Base-by-base conservation (phyloP, 75 land plant genomes). In the Pinus albicaulis region DNA sequence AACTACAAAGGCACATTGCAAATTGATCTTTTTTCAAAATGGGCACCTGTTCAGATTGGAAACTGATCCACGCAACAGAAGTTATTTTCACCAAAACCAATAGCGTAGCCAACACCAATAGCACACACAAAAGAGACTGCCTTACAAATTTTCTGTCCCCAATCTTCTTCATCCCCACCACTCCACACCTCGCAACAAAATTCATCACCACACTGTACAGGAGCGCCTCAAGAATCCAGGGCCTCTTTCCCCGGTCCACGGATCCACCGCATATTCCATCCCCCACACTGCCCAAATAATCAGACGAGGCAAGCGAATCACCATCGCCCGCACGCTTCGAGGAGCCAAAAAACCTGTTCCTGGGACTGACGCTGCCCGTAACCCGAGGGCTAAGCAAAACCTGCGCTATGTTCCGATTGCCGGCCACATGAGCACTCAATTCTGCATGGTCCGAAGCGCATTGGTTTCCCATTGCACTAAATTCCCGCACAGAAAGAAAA, bases 361-460 rank as follows among this genome's bases (percentile, higher is more conserved):
- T 56, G 13, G 80, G 80, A 59, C 77, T 78, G 57, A 24, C 26
- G 55, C 61, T 24, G 25, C 77, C 77, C 22, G 52, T 52, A n/a
- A 74, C 57, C 38, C 80, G 61, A 22, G 80, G 80, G 59, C 80
- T 78, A 19, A 74, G 44, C n/a, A 78, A 44, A 2, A 78, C 77
- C 41, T 74, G 41, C n/a, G 80, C 77, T 15, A 78, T 44, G 80
- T 78, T 66, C 48, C 56, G 31, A 63, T 23, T 78, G 3, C 26
- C 77, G 5, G 61, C 64, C 59, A 75, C 26, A 22, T 68, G 23
- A n/a, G 68, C 71, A 5, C 25, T 38, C 52, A 55, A 52, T 44
- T 56, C 48, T 2, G 41, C 57, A n/a, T 24, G 76, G 56, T 24
- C 13, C 44, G 78, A 24, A 41, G 56, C 13, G 77, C 65, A 75